Base-by-base conservation (phyloP, 768 basidiomycete genomes). In the Rhizopogon sp. region DNA sequence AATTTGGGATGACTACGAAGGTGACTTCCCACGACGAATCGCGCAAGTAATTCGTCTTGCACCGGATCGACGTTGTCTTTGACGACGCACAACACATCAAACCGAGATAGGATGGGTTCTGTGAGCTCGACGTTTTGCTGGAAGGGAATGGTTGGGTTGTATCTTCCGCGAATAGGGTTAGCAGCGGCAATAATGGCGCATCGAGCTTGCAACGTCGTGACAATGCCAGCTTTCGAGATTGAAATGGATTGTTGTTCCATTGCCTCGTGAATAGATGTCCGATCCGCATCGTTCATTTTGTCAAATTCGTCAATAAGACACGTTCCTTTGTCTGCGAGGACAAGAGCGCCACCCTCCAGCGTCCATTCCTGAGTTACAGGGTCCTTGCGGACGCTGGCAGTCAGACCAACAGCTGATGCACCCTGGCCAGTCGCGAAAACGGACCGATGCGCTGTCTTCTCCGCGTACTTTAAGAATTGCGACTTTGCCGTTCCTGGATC, bases 161-260 rank as follows among this genome's bases (percentile, higher is more conserved):
- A 99, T 55, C 96, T 83, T 37, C 97, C 97, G 35, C 96, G 84
- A 64, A 97, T 86, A 22, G 97, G 97, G 76, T 99, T 99, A 51
- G 97, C 97, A 1, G 97, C 97, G 37, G 97, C 97, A 56, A 98
- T 85, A 71, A 99, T 93, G 6, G 95, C 94, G 72, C 96, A 98
- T 17, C 97, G 87, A 25, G 97, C 97, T 73, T 98, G 95, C 7
- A 99, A 81, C 14, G 91, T 90, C n/a, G 97, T 98, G 53, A 98
- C 90, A 59, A 99, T 99, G 42, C 97, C 97, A 14, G 97, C 97
- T 68, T 99, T 99, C 22, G 96, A 93, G 64, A 99, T 98, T 4
- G 97, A 98, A 61, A 99, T 99, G 11, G 93, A 90, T 70, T 98
- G 97, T 73, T 99, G 97, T 68, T 99, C 97, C 97, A 99, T 99